These are phyloP conservation scores for Eudorina sp. DNA, from an alignment of 139 green algal species.

Conservation along the genomic window DNA sequence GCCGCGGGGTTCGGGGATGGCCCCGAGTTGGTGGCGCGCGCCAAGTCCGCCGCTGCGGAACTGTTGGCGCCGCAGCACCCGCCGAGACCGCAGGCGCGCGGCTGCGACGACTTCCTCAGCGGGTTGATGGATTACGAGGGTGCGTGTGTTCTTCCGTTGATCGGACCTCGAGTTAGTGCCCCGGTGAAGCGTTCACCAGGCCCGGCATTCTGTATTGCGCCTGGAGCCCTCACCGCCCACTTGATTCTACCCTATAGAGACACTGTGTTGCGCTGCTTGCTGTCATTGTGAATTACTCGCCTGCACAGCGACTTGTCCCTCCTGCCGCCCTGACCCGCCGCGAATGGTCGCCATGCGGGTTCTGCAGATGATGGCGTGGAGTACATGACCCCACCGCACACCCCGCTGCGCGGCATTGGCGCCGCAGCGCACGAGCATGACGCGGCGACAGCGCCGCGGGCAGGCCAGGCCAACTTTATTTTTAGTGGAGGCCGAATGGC, in stretches of 20 bases:
- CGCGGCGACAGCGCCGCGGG: not conserved
- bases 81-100: not conserved
- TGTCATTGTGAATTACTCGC: no score
- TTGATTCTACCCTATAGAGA: no score
- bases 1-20: no score
- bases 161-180: no score
- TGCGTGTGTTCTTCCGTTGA: not conserved
- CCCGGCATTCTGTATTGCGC: no score
- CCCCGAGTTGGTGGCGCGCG: not conserved
- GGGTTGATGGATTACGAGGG: slow-evolving; percentile 47
- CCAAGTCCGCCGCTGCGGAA: not conserved
- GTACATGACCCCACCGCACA: slow-evolving; percentile 43
- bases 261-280: no score
- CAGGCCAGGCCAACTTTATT: not conserved
- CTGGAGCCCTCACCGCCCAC: no score
- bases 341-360: no score
- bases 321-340: no score
- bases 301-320: no score
- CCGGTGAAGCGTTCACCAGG: no score
- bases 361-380: slow-evolving; percentile 28
- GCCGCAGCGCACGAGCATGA: not conserved
- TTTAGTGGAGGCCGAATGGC: no score
- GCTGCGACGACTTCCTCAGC: not conserved
- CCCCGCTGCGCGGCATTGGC: slow-evolving; percentile 23
- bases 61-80: not conserved